These are phyloP conservation scores for Monilinia vaccinii-corymbosi DNA, from an alignment of 2,329 filamentous ascomycete genomes.

Conservation along the genomic window DNA sequence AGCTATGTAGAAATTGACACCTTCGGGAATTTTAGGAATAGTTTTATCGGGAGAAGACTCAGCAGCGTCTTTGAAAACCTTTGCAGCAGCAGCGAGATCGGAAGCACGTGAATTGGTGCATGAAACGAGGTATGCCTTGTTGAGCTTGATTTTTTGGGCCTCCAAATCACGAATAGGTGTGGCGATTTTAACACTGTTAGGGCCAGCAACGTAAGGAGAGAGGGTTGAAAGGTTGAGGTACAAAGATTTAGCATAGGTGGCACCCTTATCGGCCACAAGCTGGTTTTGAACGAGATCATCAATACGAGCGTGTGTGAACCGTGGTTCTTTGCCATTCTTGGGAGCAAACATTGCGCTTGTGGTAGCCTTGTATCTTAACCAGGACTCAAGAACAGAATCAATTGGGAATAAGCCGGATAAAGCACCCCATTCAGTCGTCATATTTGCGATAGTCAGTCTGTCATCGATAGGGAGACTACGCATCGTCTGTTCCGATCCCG, in stretches of 20 bases:
- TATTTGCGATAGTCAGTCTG: slow-evolving; percentile 66
- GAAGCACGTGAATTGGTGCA: slow-evolving; percentile 83
- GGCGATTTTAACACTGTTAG: slow-evolving; percentile 83
- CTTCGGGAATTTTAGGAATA: slow-evolving; percentile 57
- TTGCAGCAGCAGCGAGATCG: slow-evolving; percentile 72
- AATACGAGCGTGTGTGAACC: slow-evolving; percentile 64
- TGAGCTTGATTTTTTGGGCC: slow-evolving; percentile 61
- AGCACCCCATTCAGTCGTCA: slow-evolving; percentile 77
- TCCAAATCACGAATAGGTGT: slow-evolving; percentile 70
- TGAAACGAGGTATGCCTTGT: slow-evolving; percentile 81
- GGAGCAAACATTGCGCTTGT: slow-evolving; percentile 51
- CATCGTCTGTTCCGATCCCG: slow-evolving; percentile 70
- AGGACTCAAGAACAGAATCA: slow-evolving; percentile 59
- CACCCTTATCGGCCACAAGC: slow-evolving; percentile 63
- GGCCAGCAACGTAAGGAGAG: slow-evolving; percentile 75
- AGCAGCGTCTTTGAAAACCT: slow-evolving; percentile 74
- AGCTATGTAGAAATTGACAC: slow-evolving; percentile 82
- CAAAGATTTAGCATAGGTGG: slow-evolving; percentile 73
- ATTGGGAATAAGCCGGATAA: slow-evolving; percentile 71
- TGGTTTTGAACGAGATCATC: slow-evolving; percentile 63
- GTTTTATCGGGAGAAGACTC: slow-evolving; percentile 47
- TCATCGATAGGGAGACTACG: slow-evolving; percentile 61
- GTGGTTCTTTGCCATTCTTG: slow-evolving; percentile 38
- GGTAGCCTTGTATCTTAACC: slow-evolving; percentile 72
- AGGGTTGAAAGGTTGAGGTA: slow-evolving; percentile 77